Conservation (phyloP, 495 filamentous ascomycete genomes). For the Barbatosphaeria neglecta region DNA sequence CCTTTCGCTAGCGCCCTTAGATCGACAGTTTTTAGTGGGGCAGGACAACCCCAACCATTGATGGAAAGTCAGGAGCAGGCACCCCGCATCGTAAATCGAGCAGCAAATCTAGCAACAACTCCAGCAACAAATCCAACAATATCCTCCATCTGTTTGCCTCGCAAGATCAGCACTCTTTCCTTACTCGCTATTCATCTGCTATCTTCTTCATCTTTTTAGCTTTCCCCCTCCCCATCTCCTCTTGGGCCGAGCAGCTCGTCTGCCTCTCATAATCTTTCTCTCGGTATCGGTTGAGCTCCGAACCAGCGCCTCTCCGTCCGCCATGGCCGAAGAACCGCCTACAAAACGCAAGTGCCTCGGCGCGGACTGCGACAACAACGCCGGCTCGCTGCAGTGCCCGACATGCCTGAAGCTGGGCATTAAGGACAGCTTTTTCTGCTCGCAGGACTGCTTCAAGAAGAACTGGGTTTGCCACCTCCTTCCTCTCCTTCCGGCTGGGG, state of each 20-base stretch:
- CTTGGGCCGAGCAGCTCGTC: no score
- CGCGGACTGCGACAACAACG: conserved; percentile 70
- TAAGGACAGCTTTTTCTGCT: conserved; percentile 91
- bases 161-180: no score
- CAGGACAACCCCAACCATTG: not conserved
- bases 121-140: no score
- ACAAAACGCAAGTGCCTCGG: conserved; percentile 65
- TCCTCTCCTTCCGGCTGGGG: not conserved
- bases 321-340: conserved; percentile 35
- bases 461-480: conserved; percentile 66
- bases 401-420: conserved; percentile 79
- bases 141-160: no score
- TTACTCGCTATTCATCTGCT: no score
- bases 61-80: no score
- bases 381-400: conserved; percentile 78
- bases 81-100: not conserved
- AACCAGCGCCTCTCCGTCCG: conserved; percentile 5
- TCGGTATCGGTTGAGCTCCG: no score
- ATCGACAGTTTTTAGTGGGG: not conserved
- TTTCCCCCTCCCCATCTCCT: no score
- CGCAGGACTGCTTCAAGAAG: conserved; percentile 96
- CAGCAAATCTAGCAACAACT: no score
- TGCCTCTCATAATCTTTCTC: no score
- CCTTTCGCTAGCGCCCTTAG: not conserved
- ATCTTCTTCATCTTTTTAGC: not conserved